Percentiles rank a stretch among this genome's conserved stretches.
These are phyloP conservation scores for Trichodelitschia bisporula DNA, from an alignment of 495 filamentous ascomycete genomes.

Conservation along the genomic window DNA sequence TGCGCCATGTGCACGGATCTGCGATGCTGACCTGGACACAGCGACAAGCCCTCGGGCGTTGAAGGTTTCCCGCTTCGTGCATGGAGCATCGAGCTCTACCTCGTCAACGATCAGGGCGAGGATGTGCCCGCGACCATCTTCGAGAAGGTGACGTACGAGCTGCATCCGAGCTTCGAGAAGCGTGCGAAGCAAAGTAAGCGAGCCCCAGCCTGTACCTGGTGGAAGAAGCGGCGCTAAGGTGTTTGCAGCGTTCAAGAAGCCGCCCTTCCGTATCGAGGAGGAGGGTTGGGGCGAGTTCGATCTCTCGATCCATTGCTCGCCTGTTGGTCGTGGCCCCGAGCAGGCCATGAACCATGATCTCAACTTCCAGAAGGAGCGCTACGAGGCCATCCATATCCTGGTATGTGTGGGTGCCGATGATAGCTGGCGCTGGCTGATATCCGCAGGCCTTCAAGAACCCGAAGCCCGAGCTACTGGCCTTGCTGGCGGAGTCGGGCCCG, in stretches of 20 bases:
- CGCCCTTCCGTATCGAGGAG: slow-evolving; percentile 75
- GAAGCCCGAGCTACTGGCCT: slow-evolving; percentile 47
- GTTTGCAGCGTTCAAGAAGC: slow-evolving; percentile 25
- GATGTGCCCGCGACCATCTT: slow-evolving; percentile 56
- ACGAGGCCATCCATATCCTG: slow-evolving; percentile 62
- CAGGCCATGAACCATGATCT: slow-evolving; percentile 64
- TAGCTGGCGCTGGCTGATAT: neutral
- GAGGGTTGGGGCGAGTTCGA: slow-evolving; percentile 99
- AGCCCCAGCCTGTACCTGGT: neutral
- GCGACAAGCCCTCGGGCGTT: slow-evolving; percentile 43
- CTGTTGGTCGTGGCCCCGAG: slow-evolving; percentile 69
- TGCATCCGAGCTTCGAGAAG: slow-evolving; percentile 81
- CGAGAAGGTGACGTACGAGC: slow-evolving; percentile 71
- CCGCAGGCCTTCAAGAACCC: slow-evolving; percentile 70
- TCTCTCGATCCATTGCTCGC: slow-evolving; percentile 59
- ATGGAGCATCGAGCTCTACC: slow-evolving; percentile 36
- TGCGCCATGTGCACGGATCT: too few relatives aligned
- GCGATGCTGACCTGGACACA: too few relatives aligned
- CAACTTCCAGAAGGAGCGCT: slow-evolving; percentile 61
- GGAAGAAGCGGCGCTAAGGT: too few relatives aligned
- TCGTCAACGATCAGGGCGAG: slow-evolving; percentile 33
- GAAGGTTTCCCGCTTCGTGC: slow-evolving; percentile 78
- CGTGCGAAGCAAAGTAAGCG: slow-evolving; percentile 53
- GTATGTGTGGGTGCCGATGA: slow-evolving; percentile 20
- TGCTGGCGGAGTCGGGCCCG: slow-evolving; percentile 59